Base-by-base conservation (phyloP, 2,329 filamentous ascomycete species). In the Fonsecaea nubica region DNA sequence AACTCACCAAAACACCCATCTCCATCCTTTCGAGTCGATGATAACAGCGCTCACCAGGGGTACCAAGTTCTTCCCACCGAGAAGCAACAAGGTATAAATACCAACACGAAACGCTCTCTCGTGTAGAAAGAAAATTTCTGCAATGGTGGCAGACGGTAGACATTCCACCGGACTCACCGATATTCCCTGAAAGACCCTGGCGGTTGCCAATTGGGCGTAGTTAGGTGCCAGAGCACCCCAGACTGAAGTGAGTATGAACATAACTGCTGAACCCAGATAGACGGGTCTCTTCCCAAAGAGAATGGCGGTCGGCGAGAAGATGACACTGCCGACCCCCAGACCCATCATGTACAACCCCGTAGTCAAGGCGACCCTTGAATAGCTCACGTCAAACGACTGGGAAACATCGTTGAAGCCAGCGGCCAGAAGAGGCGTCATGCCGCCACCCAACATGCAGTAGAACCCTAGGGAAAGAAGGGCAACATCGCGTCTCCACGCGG, bases 301-400 rank as follows among this genome's bases (percentile, higher is more conserved):
- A 68, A 98, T 97, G 35, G 94, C 94, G 0, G 93, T 97, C 0
- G 94, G 95, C 0, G 92, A 95, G 73, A 91, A 89, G 60, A 98
- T 75, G 6, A 97, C 89, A 18, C 89, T 92, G 1, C 94, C 94
- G 0, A 97, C 73, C 1, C 93, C 94, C 45, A 98, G 81, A 0
- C 95, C 95, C 86, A 97, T 85, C 93, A 98, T 97, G 80, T 92
- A 97, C 13, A 97, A 80, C 0, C 93, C 93, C 0, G 93, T 97
- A 0, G 94, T 98, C 64, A 96, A 83, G 2, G 94, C 90, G 3
- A 97, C 92, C 59, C 86, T 80, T 35, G 92, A 86, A 15, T 91
- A 87, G 0, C 86, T 83, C 25, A 97, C 86, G 66, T 85, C 68
- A 75, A 90, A 90, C 1, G 84, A 85, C 0, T 83, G 70, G 1